A percentile compares a stretch with the other conserved stretches of the same genome.
Evolutionary conservation across 2,329 filamentous ascomycete species (phyloP).

Genomic region (Aspergillus candidus): DNA sequence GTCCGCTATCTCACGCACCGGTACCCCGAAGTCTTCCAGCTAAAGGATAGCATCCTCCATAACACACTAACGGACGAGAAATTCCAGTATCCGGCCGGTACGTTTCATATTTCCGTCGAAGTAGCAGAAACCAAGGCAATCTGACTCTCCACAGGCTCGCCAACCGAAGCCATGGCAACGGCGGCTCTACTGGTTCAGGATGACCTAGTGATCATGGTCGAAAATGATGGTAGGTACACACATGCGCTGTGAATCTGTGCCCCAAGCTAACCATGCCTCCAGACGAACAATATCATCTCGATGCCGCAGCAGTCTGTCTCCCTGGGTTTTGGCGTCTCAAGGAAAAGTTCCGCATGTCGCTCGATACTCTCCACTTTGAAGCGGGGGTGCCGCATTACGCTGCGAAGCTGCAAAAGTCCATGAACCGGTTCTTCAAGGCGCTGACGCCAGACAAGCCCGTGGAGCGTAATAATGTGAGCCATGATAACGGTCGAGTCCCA

Average conservation of each 20-base stretch:
- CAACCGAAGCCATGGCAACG: conserved; percentile 2
- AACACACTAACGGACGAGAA: neutral
- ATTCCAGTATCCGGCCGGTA: neutral
- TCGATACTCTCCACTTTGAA: conserved; percentile 12
- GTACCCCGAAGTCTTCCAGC: conserved; percentile 4
- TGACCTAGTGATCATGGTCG: conserved; percentile 6
- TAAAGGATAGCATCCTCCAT: conserved; percentile 4
- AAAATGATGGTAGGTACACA: neutral
- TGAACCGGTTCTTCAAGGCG: conserved; percentile 11
- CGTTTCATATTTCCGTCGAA: no score
- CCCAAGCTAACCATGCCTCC: no score
- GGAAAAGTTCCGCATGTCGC: conserved; percentile 13
- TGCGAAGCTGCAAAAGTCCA: conserved; percentile 9
- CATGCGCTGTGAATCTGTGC: no score
- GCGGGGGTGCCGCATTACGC: conserved; percentile 12
- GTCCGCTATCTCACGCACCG: conserved; percentile 8
- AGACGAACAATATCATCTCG: conserved; percentile 11
- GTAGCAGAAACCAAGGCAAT: no score
- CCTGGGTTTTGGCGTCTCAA: conserved; percentile 11
- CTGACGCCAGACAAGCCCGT: conserved; percentile 11
- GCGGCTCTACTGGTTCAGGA: conserved; percentile 6
- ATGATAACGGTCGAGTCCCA: no score
- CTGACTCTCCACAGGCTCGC: no score
- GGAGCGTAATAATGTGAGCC: conserved; percentile 7
- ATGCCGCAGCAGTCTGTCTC: conserved; percentile 9